These are phyloP conservation scores for Thielaviopsis euricoi DNA, from an alignment of 2,329 filamentous ascomycete genomes.

Conservation along the genomic window DNA sequence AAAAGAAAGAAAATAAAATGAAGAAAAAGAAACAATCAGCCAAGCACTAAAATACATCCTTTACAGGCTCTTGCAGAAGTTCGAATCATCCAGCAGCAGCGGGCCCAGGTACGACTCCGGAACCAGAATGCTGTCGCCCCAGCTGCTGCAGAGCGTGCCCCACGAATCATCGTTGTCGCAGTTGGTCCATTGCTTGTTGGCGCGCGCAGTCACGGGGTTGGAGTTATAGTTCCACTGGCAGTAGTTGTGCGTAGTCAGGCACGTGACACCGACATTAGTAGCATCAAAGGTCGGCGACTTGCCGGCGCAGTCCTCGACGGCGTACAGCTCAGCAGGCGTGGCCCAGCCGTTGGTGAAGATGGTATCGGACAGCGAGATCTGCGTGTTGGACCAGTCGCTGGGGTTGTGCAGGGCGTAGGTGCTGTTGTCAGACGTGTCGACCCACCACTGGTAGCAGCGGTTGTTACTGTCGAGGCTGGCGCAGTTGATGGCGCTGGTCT, in stretches of 20 bases:
- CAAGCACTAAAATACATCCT: slow-evolving; percentile 1
- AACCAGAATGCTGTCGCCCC: slow-evolving; percentile 12
- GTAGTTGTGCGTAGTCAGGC: slow-evolving; percentile 14
- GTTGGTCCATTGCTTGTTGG: slow-evolving; percentile 14
- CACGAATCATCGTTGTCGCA: slow-evolving; percentile 14
- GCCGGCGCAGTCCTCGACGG: slow-evolving; percentile 15
- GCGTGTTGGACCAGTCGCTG: slow-evolving; percentile 13
- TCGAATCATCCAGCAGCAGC: slow-evolving; percentile 11
- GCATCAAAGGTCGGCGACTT: slow-evolving; percentile 14
- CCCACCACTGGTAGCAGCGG: slow-evolving; percentile 15
- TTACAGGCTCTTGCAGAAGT: slow-evolving; percentile 10
- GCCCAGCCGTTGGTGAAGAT: slow-evolving; percentile 16
- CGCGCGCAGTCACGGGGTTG: background rate
- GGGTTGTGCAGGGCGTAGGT: slow-evolving; percentile 17
- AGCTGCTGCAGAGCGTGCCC: slow-evolving; percentile 14
- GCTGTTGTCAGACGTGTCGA: slow-evolving; percentile 13
- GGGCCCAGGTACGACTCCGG: slow-evolving; percentile 17
- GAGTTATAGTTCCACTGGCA: slow-evolving; percentile 16
- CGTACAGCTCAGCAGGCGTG: slow-evolving; percentile 15
- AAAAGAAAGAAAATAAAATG: no score
- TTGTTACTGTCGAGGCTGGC: background rate
- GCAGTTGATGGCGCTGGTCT: slow-evolving; percentile 11
- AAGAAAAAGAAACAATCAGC: background rate
- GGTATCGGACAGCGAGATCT: slow-evolving; percentile 13
- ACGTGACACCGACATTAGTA: slow-evolving; percentile 13